phyloP scores from a whole-genome alignment of 129 eudicot genomes.

The Flaveria brownii region DNA sequence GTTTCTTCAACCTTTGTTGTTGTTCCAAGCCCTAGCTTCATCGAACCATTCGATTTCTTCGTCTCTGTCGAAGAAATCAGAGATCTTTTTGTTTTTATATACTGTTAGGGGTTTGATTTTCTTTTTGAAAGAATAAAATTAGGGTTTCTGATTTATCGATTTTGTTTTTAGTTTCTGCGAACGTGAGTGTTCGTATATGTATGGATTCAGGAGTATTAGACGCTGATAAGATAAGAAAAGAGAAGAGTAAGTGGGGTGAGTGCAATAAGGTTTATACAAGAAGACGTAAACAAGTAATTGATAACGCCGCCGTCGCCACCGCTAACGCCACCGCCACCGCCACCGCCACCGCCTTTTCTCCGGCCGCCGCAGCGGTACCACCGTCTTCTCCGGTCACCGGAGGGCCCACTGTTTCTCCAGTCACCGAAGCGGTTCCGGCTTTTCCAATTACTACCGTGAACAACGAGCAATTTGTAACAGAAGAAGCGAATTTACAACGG shows the following conservation, averaged over 20 bases:
- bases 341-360: constrained; percentile 19
- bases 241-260: constrained; percentile 52
- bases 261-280: constrained; percentile 63
- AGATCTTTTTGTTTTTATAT: constrained; percentile 30
- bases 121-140: neutral
- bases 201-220: constrained; percentile 82
- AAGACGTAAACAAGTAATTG: constrained; percentile 30
- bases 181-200: constrained; percentile 49
- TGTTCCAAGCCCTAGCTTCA: constrained; percentile 38
- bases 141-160: constrained; percentile 29
- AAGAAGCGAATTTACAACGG: constrained; percentile 31
- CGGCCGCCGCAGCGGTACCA: constrained; percentile 10
- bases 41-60: constrained; percentile 30
- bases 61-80: constrained; percentile 32
- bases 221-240: constrained; percentile 49
- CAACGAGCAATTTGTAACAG: constrained; percentile 34
- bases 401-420: constrained; percentile 13
- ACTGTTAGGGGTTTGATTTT: constrained; percentile 26
- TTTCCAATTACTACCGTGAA: constrained; percentile 15
- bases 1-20: neutral
- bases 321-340: constrained; percentile 12
- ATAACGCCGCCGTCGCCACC: constrained; percentile 27
- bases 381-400: neutral
- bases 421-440: neutral
- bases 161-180: neutral